Conservation (phyloP, 2,329 filamentous ascomycete genomes). For the Keithomyces neogunnii region DNA sequence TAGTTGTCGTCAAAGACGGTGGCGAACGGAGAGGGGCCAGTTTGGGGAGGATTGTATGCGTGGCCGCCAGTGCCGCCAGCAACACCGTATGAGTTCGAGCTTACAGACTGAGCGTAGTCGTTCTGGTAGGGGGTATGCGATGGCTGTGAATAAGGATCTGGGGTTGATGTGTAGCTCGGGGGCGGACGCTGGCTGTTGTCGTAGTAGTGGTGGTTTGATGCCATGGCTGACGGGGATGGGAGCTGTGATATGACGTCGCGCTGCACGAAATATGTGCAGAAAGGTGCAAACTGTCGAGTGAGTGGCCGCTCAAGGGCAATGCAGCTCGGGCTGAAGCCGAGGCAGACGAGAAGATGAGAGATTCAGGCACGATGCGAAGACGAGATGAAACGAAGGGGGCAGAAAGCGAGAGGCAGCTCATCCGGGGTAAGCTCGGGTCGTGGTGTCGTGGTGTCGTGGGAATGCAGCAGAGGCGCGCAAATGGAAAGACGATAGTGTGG, state of each 20-base stretch:
- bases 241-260: too few species aligned
- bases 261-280: too few species aligned
- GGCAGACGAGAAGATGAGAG: background rate
- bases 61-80: slow-evolving; percentile 20
- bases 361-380: background rate
- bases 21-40: slow-evolving; percentile 48
- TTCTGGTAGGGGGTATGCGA: slow-evolving; percentile 31
- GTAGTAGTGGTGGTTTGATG: slow-evolving; percentile 61
- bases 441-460: background rate
- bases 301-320: too few species aligned
- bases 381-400: background rate
- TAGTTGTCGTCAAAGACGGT: slow-evolving; percentile 63
- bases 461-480: background rate
- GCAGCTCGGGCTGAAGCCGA: background rate
- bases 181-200: slow-evolving; percentile 31
- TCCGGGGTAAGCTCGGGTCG: too few species aligned
- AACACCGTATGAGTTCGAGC: slow-evolving; percentile 16
- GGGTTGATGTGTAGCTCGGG: slow-evolving; percentile 29
- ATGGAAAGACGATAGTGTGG: background rate
- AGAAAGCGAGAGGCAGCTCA: background rate
- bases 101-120: slow-evolving; percentile 11
- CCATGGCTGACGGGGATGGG: slow-evolving; percentile 35
- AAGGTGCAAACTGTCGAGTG: too few species aligned
- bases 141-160: slow-evolving; percentile 32
- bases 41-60: slow-evolving; percentile 17